A percentile compares a stretch with the other conserved stretches of the same genome.
These are phyloP conservation scores for Coemansia erecta DNA, from an alignment of 192 early-diverging fungal genomes.

Conservation along the genomic window DNA sequence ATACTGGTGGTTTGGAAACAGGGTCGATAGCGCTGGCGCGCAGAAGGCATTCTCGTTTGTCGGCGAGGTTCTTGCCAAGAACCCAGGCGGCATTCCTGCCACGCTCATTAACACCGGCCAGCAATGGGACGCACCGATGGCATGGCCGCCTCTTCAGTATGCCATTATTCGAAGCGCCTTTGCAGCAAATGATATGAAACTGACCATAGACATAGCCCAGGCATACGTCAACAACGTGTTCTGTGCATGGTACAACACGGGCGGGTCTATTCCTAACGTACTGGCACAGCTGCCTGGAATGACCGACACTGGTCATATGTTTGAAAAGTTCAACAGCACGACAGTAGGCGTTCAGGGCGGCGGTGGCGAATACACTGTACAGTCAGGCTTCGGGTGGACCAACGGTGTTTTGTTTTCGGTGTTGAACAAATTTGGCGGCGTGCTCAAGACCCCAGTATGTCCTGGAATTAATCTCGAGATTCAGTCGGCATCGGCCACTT, in stretches of 20 bases:
- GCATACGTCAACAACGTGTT: conserved; percentile 58
- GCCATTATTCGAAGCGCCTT: conserved; percentile 55
- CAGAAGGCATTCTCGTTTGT: conserved; percentile 48
- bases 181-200: conserved; percentile 3
- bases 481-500: background rate
- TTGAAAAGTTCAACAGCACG: conserved; percentile 70
- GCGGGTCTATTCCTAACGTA: conserved; percentile 57
- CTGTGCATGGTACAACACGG: conserved; percentile 69
- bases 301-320: conserved; percentile 66
- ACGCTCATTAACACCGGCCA: conserved; percentile 58
- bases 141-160: conserved; percentile 68
- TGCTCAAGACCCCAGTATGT: conserved; percentile 22
- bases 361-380: conserved; percentile 70
- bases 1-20: conserved; percentile 57
- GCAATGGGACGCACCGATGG: conserved; percentile 76
- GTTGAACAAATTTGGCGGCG: conserved; percentile 49
- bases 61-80: conserved; percentile 27
- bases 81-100: conserved; percentile 62
- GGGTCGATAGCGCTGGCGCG: conserved; percentile 11
- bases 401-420: conserved; percentile 70
- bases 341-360: conserved; percentile 52
- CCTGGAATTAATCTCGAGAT: conserved; percentile 9
- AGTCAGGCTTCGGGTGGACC: conserved; percentile 77
- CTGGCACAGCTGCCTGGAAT: conserved; percentile 33
- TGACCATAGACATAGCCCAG: conserved; percentile 51